These are phyloP conservation scores for Rubus idaeus DNA, from an alignment of 306 rosid species.

Conservation along the genomic window DNA sequence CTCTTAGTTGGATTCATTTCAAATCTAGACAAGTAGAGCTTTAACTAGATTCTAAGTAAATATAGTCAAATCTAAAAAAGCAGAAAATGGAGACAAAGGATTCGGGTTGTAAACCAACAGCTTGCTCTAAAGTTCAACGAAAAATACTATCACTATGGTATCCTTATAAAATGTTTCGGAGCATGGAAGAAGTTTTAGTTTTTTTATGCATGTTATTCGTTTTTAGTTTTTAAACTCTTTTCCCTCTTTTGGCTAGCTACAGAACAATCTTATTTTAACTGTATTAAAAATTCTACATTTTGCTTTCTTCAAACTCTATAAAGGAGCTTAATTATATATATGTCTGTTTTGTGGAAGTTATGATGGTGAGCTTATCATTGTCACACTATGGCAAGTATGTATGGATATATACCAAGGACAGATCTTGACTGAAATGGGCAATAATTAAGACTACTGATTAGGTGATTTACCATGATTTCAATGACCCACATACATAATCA, in stretches of 20 bases:
- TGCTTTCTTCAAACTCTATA: background rate
- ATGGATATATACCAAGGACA: slow-evolving; percentile 26
- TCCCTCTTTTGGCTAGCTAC: background rate
- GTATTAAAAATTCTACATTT: background rate
- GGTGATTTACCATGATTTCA: slow-evolving; percentile 37
- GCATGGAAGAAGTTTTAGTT: background rate
- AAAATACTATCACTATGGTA: background rate
- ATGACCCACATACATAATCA: slow-evolving; percentile 27
- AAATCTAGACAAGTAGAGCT: slow-evolving; percentile 5
- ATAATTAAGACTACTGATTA: slow-evolving; percentile 38
- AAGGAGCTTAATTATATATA: background rate
- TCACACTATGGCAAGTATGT: background rate
- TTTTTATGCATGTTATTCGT: background rate
- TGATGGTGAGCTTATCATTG: slow-evolving; percentile 40
- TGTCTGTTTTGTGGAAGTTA: background rate
- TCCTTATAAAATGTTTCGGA: background rate
- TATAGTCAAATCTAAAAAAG: background rate
- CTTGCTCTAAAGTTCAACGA: background rate
- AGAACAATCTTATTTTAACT: no score
- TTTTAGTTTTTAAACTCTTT: no score
- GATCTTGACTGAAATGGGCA: slow-evolving; percentile 32
- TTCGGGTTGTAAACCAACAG: no score
- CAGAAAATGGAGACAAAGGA: background rate
- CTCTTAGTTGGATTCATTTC: slow-evolving; percentile 31
- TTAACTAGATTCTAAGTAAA: background rate